Evolutionary conservation across 2,329 filamentous ascomycete species (phyloP).

Genomic region (Talaromyces sp.): DNA sequence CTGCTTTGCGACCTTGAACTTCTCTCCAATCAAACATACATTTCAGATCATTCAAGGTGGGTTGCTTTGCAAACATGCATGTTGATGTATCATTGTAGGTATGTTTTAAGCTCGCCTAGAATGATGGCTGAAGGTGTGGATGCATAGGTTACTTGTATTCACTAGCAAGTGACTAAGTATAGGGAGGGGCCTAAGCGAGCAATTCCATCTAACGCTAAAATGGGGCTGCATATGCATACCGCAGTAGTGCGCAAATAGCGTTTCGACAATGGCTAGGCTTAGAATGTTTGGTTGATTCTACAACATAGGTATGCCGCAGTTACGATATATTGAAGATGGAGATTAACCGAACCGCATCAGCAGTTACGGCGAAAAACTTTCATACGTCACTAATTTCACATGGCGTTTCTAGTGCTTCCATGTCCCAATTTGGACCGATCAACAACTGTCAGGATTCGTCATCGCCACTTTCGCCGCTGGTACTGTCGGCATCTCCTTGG

Average conservation of each 20-base stretch:
- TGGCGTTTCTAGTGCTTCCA: constrained; percentile 8
- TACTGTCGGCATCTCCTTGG: constrained; percentile 12
- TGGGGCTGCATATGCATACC: too few relatives aligned
- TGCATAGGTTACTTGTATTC: background rate
- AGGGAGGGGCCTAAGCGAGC: too few relatives aligned
- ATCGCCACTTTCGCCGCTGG: background rate
- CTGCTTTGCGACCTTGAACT: too few relatives aligned
- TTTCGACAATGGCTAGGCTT: background rate
- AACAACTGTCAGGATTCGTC: background rate
- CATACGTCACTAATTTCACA: too few relatives aligned
- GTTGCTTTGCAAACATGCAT: too few relatives aligned
- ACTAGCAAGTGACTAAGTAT: background rate
- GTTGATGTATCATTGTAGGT: background rate
- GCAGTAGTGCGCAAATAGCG: too few relatives aligned
- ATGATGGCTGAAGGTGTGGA: background rate
- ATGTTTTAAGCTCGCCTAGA: background rate
- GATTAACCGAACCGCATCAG: too few relatives aligned
- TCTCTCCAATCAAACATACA: too few relatives aligned
- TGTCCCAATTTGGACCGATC: constrained; percentile 4
- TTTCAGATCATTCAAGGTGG: too few relatives aligned
- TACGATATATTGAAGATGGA: too few relatives aligned
- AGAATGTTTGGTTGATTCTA: background rate
- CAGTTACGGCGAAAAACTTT: too few relatives aligned
- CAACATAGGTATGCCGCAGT: background rate
- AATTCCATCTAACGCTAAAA: too few relatives aligned